Base-by-base conservation (phyloP, 163 green algal species). In the Trebouxiophyceae sp. region DNA sequence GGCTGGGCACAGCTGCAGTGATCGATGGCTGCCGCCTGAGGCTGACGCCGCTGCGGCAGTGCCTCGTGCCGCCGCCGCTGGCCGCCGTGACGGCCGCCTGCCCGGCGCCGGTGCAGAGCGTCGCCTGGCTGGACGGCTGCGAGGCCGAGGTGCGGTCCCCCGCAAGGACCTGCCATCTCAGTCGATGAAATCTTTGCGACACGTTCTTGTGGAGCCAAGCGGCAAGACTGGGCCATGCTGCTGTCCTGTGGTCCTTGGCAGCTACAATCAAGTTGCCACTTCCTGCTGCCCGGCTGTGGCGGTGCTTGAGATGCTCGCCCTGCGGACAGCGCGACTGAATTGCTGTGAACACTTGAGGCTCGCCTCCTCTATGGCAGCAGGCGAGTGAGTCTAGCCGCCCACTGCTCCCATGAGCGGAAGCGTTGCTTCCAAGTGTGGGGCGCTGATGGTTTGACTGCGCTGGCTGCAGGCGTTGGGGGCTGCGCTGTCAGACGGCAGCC, bases 31-130 rank as follows among this genome's bases (percentile, higher is more conserved):
- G 24, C 23, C n/a, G 57, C 12, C 54, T 96, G 54, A 77, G 87
- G 30, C 46, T 97, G 29, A 97, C 88, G 27, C 89, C 91, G 16
- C 72, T 95, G 57, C 70, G 79, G 5, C 78, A 86, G 23, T 50
- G 66, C 0, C 47, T 85, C 27, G 76, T 92, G 24, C 91, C 91
- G 2, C 91, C 91, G 1, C 91, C 91, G 0, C 80, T 96, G 76
- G 87, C 71, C 57, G 77, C 84, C 5, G 84, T 71, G 1, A 30
- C 69, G 19, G 75, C 79, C 7, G n/a, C 30, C 0, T 73, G 90
- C 8, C 72, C 78, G 0, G 62, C 60, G 2, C 66, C 84, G 2
- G 68, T 79, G 2, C 56, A 66, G n/a, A 69, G 69, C 16, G 19
- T 84, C 12, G 76, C 75, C 30, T 81, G 83, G 45, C 28, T 70